These are phyloP conservation scores for Amphichorda felina DNA, from an alignment of 2,329 filamentous ascomycete species.

Conservation along the genomic window DNA sequence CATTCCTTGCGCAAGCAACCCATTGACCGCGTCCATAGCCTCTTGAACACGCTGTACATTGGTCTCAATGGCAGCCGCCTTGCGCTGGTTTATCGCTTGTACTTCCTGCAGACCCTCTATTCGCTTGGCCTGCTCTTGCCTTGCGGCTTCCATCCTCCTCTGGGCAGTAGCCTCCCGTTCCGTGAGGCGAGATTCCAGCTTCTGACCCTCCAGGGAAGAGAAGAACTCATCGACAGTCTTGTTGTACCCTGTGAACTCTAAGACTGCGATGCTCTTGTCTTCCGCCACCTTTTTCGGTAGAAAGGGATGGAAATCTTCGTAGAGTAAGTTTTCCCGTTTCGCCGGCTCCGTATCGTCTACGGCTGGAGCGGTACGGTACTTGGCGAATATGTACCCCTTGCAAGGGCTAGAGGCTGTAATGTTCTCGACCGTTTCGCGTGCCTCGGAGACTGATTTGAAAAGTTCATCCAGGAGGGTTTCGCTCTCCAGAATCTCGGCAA, in stretches of 20 bases:
- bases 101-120: slow-evolving; percentile 73
- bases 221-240: slow-evolving; percentile 94
- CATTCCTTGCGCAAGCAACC: slow-evolving; percentile 87
- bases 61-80: slow-evolving; percentile 81
- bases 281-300: slow-evolving; percentile 66
- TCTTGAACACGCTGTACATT: slow-evolving; percentile 89
- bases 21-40: slow-evolving; percentile 84
- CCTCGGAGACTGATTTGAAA: slow-evolving; percentile 56
- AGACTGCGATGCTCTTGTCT: slow-evolving; percentile 51
- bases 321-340: slow-evolving; percentile 45
- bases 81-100: slow-evolving; percentile 74
- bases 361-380: slow-evolving; percentile 24
- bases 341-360: slow-evolving; percentile 15
- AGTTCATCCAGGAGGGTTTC: slow-evolving; percentile 54
- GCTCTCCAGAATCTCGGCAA: slow-evolving; percentile 58
- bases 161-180: slow-evolving; percentile 75
- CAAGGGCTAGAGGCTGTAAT: slow-evolving; percentile 55
- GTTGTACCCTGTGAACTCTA: slow-evolving; percentile 80
- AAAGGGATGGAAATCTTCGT: slow-evolving; percentile 95
- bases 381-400: slow-evolving; percentile 84
- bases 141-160: slow-evolving; percentile 75
- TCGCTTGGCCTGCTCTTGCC: slow-evolving; percentile 71
- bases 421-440: slow-evolving; percentile 54
- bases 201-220: slow-evolving; percentile 90
- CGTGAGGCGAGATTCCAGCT: slow-evolving; percentile 68